Evolutionary conservation across 1,284 basidiomycete genomes (phyloP), one percentile per base, ranked within the genome.

Genomic region (Papiliotrema fonsecae): DNA sequence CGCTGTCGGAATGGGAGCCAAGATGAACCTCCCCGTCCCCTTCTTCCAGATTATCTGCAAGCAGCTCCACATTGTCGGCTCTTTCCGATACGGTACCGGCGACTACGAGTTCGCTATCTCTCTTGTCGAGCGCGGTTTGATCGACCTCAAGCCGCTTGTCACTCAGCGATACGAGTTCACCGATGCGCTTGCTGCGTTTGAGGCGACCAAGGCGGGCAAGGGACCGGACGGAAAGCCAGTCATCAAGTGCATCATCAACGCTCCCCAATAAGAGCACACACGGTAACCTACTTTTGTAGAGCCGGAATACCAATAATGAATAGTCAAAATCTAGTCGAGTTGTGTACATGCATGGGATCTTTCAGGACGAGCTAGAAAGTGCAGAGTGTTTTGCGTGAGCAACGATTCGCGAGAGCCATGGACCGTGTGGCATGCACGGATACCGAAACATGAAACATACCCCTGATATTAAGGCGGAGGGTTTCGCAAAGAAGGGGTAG

Each of bases 151-250:
- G 49, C 76, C 77, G 16, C 62, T 79, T 18, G 72, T 78, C 55
- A 77, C 77, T 6, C 78, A 79, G 75, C 79, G 89, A 82, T 78
- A 77, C 66, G 56, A 71, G 32, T 79, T 79, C 62, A 63, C 71
- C 38, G 75, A 74, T 52, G 77, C 81, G 0, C 56, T 75, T 45
- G 69, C 74, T 54, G 80, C 80, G 1, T 82, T 81, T 59, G 73
- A 78, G 43, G 69, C 75, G 13, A 79, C 77, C 38, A 71, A 75
- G 47, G 65, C 64, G 30, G 91, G 92, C 31, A 88, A 86, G 75
- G 86, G 88, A 49, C 79, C 69, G 31, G 76, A 78, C 55, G 79
- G 79, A 27, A 77, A 75, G 62, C 47, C 66, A 19, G 69, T 66
- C 24, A 72, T 73, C 65, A 74, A 74, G 62, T 68, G 66, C 54